Evolutionary conservation across 768 basidiomycete species (phyloP), one percentile per base, ranked within the genome.

Genomic region (Suillus subluteus): DNA sequence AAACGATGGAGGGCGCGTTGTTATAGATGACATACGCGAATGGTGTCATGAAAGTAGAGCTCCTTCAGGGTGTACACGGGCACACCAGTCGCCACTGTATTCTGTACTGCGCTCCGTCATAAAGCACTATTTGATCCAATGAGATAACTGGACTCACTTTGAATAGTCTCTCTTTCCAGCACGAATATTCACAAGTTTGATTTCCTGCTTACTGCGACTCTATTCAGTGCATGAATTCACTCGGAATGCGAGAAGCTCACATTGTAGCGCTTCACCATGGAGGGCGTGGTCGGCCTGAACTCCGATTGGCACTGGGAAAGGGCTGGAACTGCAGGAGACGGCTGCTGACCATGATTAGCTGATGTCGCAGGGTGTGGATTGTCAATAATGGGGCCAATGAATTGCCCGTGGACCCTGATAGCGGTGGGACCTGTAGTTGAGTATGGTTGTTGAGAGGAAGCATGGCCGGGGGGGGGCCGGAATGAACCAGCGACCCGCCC

Each of bases 11-110:
- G 30, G n/a, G 6, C 3, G 12, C 12, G 11, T 58, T 8, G 38
- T 26, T 8, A 6, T 16, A 12, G 35, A 8, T 11, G 43, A 63
- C 76, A 0, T 58, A 85, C 87, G 73, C 81, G 80, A 9, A 73
- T 68, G 52, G 66, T n/a, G 56, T 86, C 76, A 68, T 78, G 81
- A 66, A 85, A 88, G 70, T 88, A 82, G 76, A 11, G 80, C 81
- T 6, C 88, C 87, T 75, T 89, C 87, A 0, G 87, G 86, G 70
- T 88, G 87, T 6, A 77, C 72, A 41, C 76, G 73, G 4, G 79
- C 68, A 7, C 62, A 71, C 87, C 87, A 88, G 9, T 30, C 3
- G 2, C 13, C 26, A 7, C 58, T 41, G 6, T 41, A 16, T 30
- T 16, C 15, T 6, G 3, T 0, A 21, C 58, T 59, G 11, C 5